Evolutionary conservation across 2,329 filamentous ascomycete species (phyloP), one percentile per base, ranked within the genome.

Genomic region (Sclerotinia nivalis): DNA sequence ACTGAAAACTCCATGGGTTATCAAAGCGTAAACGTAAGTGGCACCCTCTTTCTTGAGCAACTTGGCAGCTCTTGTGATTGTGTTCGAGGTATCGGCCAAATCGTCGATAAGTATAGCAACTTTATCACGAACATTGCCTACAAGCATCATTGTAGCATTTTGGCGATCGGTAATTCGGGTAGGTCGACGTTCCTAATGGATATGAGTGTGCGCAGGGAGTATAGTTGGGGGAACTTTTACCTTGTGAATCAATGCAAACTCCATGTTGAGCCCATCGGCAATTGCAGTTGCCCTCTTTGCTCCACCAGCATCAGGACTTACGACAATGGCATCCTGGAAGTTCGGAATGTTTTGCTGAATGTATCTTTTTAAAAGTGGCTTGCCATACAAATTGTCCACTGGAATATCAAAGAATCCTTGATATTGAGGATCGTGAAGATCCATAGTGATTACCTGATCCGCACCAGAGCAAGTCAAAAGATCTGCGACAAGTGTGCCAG

Each of bases 401-500:
- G 96, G 96, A 70, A 98, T 97, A 78, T 99, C 95, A 79, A 99
- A 98, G 85, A 97, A 99, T 68, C 96, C 96, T 81, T 99, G 96
- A 78, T 98, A 98, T 81, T 99, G 93, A 55, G 93, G 92, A 80
- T 97, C 95, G 79, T 96, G 93, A 66, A 99, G 86, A 79, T 99
- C 96, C 92, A 99, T 96, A 45, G 95, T 97, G 79, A 98, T 97
- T 79, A 96, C 90, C 81, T 98, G 96, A 80, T 99, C 95, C 59
- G 96, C 93, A 74, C 96, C 96, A 73, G 96, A 95, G 81, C 94
- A 97, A 54, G 93, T 97, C 74, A 99, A 85, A 58, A 99, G 88
- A 79, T 98, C 94, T 65, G 96, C 96, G 62, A 99, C 91, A 70
- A 99, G 86, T 43, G 94, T 98, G 71, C 96, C 96, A 55, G 96